Base-by-base conservation (phyloP, 2,329 filamentous ascomycete genomes). In the Alternaria infectoria region DNA sequence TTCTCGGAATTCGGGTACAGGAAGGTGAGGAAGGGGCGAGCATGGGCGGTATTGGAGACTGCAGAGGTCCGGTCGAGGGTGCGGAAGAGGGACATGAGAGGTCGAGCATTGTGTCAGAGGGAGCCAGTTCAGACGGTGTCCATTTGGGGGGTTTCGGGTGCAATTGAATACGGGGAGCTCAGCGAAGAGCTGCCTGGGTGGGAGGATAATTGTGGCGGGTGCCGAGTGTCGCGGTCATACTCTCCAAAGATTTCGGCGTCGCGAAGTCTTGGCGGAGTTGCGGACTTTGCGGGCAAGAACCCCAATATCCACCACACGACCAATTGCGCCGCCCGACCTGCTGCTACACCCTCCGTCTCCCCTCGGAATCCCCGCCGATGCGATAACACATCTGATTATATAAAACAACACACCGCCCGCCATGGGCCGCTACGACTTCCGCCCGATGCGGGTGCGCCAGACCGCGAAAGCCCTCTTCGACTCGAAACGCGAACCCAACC, bases 31-130 rank as follows among this genome's bases (percentile, higher is more conserved):
- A 77, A 54, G 2, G 77, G 74, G 32, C 69, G 69, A 45, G 67
- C 45, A 58, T 69, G 63, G 68, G 74, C 75, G 80, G 82, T 77
- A 78, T 81, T 82, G 66, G 83, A 81, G 79, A 81, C 78, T 76
- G 82, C 76, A 77, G 82, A 81, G 80, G 81, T 81, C 83, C 84
- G 82, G 77, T 85, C 81, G 80, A 85, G 82, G 81, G 82, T 82
- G 81, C 83, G 83, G 82, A 86, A 78, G 81, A 85, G 81, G 86
- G 86, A 88, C 88, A 90, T 90, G 87, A 86, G 86, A 85, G 76
- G 81, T 78, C 82, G 82, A 81, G 84, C 88, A 90, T 90, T 72
- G 83, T 88, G 86, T 81, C 80, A 77, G 71, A 60, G 66, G 65
- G 61, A 59, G 65, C 57, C 45, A 47, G 59, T 62, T 59, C 56